Evolutionary conservation across 805 yeast genomes (phyloP), one percentile per base, ranked within the genome.

Genomic region (Naumovozyma castellii): DNA sequence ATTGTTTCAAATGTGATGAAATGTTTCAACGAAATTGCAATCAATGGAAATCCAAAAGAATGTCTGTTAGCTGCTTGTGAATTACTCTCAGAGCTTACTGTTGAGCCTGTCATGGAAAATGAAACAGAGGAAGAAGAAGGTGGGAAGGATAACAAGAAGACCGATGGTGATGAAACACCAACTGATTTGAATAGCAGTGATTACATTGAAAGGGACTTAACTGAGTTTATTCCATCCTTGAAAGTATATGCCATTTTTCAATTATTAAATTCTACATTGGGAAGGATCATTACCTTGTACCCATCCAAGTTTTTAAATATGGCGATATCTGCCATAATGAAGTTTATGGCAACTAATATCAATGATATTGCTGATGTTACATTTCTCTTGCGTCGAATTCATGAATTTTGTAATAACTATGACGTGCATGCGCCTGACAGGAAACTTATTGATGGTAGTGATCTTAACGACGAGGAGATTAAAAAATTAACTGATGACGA

Each of bases 291-390:
- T 30, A 82, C 94, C 0, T 55, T 75, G 10, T 79, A 79, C 53
- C 96, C 97, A 5, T 81, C 95, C 0, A 74, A 82, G 44, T 87
- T 84, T 53, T 64, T 88, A 36, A 71, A 80, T 1, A 82, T 84
- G 75, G 75, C 78, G 0, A 69, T 78, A 1, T 57, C 80, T 1
- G 68, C 86, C 0, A 56, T 79, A 19, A 57, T 78, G 37, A 76
- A 75, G 37, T 71, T 74, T 27, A 55, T 75, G n/a, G 65, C 68
- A 34, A 46, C 53, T 4, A 75, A 76, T 45, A 54, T 61, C 4
- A 60, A 62, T 17, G 41, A 39, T 28, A 50, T 56, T 20, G 50
- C 46, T 13, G 65, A 67, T 22, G 43, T 59, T 1, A 51, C 65
- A 3, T 66, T 74, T 32, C 62, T 76, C 16, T 60, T 70, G 37